Conservation (phyloP, 331 rosid species). For the Quercus lobata region DNA sequence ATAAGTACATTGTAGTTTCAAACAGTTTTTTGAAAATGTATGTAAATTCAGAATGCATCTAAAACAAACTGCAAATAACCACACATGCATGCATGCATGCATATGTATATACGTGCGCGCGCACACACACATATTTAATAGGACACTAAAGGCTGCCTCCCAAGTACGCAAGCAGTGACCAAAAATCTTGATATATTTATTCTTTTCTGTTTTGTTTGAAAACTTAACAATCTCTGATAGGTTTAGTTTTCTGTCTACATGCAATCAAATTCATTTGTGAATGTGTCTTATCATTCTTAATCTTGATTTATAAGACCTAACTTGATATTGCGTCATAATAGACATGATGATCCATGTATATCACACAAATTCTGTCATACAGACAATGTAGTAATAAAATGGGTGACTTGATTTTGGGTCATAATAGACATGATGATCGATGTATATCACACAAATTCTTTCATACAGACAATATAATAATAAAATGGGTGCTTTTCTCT, state of each 20-base stretch:
- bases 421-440: neutral
- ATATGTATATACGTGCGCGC: too few species aligned
- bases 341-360: neutral
- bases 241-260: neutral
- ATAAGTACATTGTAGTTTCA: neutral
- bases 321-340: neutral
- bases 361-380: neutral
- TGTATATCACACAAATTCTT: neutral
- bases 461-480: neutral
- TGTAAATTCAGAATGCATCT: neutral
- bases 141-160: neutral
- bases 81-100: neutral
- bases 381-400: conserved; percentile 1
- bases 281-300: neutral
- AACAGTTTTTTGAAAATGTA: neutral
- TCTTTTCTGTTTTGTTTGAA: neutral
- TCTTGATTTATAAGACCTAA: neutral
- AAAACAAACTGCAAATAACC: neutral
- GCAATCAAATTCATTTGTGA: neutral
- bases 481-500: conserved; percentile 7
- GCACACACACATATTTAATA: too few species aligned
- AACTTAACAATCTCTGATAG: neutral
- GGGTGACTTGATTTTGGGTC: neutral
- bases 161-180: neutral
- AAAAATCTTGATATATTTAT: neutral